Evolutionary conservation across 1,284 basidiomycete species (phyloP), one percentile per base, ranked within the genome.

Genomic region (Marasmius tenuissimus): DNA sequence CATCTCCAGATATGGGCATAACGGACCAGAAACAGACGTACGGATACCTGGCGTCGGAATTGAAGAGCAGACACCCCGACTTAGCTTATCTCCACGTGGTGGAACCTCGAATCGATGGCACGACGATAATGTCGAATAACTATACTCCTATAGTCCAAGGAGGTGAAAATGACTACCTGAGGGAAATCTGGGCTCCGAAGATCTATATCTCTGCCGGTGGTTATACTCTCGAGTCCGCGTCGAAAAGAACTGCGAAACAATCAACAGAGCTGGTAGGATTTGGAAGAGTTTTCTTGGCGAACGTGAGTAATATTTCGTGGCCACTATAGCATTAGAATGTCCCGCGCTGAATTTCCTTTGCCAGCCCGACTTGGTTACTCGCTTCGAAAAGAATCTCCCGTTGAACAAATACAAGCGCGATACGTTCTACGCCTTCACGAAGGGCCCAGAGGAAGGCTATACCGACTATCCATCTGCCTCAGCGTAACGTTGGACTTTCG

Each of bases 71-170:
- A 14, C 73, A 74, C 66, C 78, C 82, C 2, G 47, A 54, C 42
- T 72, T 84, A 7, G 82, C 80, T 10, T 85, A 84, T 63, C 60
- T 84, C 34, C 81, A 83, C 71, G 70, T 76, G 52, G 70, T 80
- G 55, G 79, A 81, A 66, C 70, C 74, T 3, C 66, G 75, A 45
- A 65, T 72, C 16, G 62, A 40, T 12, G 33, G 22, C 1, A 56
- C 11, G 20, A n/a, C 18, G 2, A 42, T 16, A 3, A 33, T 37
- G 34, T 37, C 37, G 7, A 35, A 45, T 3, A 49, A 20, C n/a
- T 16, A 16, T 6, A n/a, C 16, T 12, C 3, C 18, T 11, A 27
- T 4, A 27, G 4, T 27, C 2, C 27, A 27, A 27, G 22, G 11
- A 4, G 52, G 40, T 5, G 58, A 56, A 3, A 63, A 63, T 35